Base-by-base conservation (phyloP, 2,329 filamentous ascomycete genomes). In the Aspergillus sp. region DNA sequence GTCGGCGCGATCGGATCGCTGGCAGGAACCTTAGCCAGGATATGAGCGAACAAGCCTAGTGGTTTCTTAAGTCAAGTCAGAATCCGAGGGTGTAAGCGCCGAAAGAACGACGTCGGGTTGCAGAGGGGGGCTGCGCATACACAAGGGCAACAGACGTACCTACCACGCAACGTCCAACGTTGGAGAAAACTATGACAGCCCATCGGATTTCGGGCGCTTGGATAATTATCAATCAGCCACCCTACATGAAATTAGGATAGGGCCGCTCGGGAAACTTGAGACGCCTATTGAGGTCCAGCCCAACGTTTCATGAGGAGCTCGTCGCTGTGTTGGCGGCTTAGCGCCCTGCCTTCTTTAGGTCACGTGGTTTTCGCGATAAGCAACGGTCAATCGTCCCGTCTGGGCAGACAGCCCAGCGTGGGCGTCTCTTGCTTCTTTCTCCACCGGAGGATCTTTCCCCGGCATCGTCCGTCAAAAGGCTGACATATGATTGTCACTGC, bases 301-400 rank as follows among this genome's bases (percentile, higher is more conserved):
- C 44, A 59, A 60, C 48, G 59, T 60, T 60, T 62, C 56, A 59
- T 55, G 51, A 59, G 58, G 49, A 64, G 57, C 59, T 62, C 58
- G 43, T 54, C 56, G 50, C 58, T 62, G 55, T 54, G 53, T 41
- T 61, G 56, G 62, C 53, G 43, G 59, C 57, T 62, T 57, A 57
- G 60, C 61, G 56, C 59, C 57, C 56, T 27, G 46, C 53, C 43
- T 56, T 46, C 41, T 31, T 51, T 24, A 24, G 39, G 54, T 64
- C 65, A 65, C 64, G 65, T 67, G 65, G 52, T 43, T 24, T 21
- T 21, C 23, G 45, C n/a, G 55, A 63, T 61, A 64, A 60, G 61
- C 46, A 55, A 37, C 41, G 40, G 17, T 48, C 27, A 31, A 31
- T 4, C 27, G 9, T 21, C 21, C 21, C 21, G 21, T 21, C 21